A percentile compares a stretch with the other conserved stretches of the same genome.
phyloP scores from a whole-genome alignment of 78 protist species.

The Dictyostelium brefeldianum region DNA sequence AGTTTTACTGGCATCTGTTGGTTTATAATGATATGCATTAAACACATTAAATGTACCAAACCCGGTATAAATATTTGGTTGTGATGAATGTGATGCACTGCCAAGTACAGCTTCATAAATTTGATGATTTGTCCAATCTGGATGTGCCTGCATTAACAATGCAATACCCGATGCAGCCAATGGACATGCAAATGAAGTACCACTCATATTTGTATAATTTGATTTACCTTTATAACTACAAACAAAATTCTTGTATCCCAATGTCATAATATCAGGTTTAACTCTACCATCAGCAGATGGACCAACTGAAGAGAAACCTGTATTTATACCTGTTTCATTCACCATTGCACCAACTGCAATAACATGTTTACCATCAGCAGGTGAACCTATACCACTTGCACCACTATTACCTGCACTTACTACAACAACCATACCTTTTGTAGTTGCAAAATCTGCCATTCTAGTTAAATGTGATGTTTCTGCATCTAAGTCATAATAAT shows the following conservation, averaged over 20 bases:
- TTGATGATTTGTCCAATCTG: constrained; percentile 52
- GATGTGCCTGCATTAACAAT: constrained; percentile 55
- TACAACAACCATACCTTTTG: constrained; percentile 73
- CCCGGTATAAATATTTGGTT: constrained; percentile 9
- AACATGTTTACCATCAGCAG: constrained; percentile 70
- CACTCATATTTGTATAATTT: constrained; percentile 51
- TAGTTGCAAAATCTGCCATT: constrained; percentile 60
- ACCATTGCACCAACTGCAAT: constrained; percentile 65
- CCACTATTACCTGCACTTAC: constrained; percentile 73
- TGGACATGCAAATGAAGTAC: constrained; percentile 80
- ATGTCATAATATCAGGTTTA: constrained; percentile 73
- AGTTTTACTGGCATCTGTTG: neutral
- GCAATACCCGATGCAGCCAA: constrained; percentile 76
- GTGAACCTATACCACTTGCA: constrained; percentile 60
- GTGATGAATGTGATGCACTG: neutral
- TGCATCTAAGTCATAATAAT: constrained; percentile 39
- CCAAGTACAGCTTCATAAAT: constrained; percentile 43
- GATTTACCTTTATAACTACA: neutral
- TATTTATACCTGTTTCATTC: neutral
- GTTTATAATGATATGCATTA: constrained; percentile 30
- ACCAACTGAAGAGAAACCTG: constrained; percentile 59
- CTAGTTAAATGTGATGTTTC: constrained; percentile 13
- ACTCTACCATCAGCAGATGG: constrained; percentile 80
- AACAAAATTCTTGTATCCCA: constrained; percentile 51
- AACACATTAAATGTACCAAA: constrained; percentile 48